These are phyloP conservation scores for Amphibolis antarctica DNA, from an alignment of 106 monocot species.

Conservation along the genomic window DNA sequence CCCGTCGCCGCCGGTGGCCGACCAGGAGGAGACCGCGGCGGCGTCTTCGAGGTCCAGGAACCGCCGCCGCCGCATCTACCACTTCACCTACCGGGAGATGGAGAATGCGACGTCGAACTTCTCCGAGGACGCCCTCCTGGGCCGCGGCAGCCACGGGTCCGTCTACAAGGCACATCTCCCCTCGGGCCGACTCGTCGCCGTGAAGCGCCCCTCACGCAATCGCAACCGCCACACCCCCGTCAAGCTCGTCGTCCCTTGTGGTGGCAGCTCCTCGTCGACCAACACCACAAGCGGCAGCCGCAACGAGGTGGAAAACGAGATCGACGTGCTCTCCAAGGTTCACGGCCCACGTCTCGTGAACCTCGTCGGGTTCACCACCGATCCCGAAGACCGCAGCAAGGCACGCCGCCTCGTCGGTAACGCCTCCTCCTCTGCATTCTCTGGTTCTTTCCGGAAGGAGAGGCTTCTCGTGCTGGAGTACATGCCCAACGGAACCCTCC, in stretches of 20 bases:
- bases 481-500: slow-evolving; percentile 94
- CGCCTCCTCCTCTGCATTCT: not conserved
- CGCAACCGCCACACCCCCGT: slow-evolving; percentile 18
- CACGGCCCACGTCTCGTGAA: slow-evolving; percentile 69
- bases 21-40: no score
- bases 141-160: slow-evolving; percentile 89
- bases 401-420: no score
- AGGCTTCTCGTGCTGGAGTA: slow-evolving; percentile 70
- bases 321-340: slow-evolving; percentile 61
- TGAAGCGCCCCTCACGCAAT: slow-evolving; percentile 67
- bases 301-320: slow-evolving; percentile 85
- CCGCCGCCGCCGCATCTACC: slow-evolving; percentile 13
- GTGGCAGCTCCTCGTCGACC: not conserved
- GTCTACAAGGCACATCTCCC: slow-evolving; percentile 65
- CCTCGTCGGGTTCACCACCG: slow-evolving; percentile 57
- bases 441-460: slow-evolving; percentile 5
- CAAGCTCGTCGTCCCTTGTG: slow-evolving; percentile 1
- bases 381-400: not conserved
- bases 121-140: slow-evolving; percentile 60
- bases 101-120: slow-evolving; percentile 64
- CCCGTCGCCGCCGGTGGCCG: no score
- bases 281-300: slow-evolving; percentile 1
- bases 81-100: slow-evolving; percentile 56
- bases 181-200: slow-evolving; percentile 43
- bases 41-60: no score